Conservation (phyloP, 306 rosid species). For the Corylus heterophylla region DNA sequence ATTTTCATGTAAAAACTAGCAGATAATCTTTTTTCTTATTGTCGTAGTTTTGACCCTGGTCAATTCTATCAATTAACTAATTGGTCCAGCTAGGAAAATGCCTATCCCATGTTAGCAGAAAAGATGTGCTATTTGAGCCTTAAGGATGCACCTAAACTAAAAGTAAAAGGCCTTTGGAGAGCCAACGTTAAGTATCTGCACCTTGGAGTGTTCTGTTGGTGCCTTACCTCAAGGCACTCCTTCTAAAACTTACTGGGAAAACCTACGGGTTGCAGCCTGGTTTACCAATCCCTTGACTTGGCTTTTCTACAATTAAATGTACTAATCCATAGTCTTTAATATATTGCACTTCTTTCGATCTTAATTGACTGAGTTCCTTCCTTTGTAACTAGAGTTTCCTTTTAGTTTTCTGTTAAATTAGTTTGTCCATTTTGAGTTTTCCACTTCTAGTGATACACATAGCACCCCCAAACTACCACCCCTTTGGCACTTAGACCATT, state of each 20-base stretch:
- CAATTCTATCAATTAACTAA: neutral
- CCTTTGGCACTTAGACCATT: no score
- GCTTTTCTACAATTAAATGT: neutral
- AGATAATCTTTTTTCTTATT: neutral
- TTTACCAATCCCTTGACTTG: neutral
- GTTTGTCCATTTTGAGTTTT: neutral
- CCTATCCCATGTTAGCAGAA: neutral
- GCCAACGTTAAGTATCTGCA: neutral
- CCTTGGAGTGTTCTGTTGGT: neutral
- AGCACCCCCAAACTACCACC: no score
- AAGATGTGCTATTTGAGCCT: neutral
- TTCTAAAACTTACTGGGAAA: neutral
- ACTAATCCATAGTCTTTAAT: neutral
- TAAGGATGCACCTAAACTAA: neutral
- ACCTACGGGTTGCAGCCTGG: neutral
- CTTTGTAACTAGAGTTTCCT: neutral
- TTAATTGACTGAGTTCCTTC: neutral
- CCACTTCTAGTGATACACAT: neutral
- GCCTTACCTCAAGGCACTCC: neutral
- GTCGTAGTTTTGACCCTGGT: neutral
- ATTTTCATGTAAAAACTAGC: neutral
- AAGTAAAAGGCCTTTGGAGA: neutral
- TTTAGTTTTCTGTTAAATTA: neutral
- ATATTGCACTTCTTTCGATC: neutral
- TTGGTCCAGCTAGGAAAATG: neutral